phyloP scores from a whole-genome alignment of 179 eudicot genomes.

The Vitellaria paradoxa region DNA sequence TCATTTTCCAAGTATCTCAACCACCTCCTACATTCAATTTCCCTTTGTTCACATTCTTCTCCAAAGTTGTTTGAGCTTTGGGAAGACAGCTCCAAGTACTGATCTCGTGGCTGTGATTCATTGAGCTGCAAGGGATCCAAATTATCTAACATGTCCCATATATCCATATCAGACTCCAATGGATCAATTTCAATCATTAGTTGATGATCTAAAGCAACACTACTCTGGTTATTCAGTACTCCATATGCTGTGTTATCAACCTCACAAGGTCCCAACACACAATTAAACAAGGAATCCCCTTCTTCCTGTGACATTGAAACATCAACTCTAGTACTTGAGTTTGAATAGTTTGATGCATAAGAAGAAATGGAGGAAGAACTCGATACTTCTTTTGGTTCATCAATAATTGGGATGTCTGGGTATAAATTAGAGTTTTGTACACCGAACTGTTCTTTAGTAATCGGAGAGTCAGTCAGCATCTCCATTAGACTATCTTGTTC shows the following conservation, averaged over 20 bases:
- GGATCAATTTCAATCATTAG: constrained; percentile 38
- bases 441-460: no score
- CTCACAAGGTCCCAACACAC: background rate
- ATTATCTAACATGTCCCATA: constrained; percentile 49
- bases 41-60: background rate
- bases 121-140: constrained; percentile 18
- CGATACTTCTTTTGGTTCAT: constrained; percentile 4
- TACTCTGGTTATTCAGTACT: background rate
- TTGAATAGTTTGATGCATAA: constrained; percentile 5
- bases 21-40: constrained; percentile 53
- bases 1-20: constrained; percentile 63
- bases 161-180: constrained; percentile 42
- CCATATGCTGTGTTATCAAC: background rate
- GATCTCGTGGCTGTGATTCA: constrained; percentile 5
- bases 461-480: no score
- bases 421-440: no score
- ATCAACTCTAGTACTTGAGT: constrained; percentile 12
- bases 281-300: background rate
- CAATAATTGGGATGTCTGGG: no score
- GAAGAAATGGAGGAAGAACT: constrained; percentile 16
- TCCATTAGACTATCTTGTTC: background rate
- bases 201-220: constrained; percentile 10
- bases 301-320: background rate
- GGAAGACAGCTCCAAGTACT: background rate
- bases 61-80: constrained; percentile 13